Conservation (phyloP, 495 filamentous ascomycete genomes). For the Lepraria neglecta region DNA sequence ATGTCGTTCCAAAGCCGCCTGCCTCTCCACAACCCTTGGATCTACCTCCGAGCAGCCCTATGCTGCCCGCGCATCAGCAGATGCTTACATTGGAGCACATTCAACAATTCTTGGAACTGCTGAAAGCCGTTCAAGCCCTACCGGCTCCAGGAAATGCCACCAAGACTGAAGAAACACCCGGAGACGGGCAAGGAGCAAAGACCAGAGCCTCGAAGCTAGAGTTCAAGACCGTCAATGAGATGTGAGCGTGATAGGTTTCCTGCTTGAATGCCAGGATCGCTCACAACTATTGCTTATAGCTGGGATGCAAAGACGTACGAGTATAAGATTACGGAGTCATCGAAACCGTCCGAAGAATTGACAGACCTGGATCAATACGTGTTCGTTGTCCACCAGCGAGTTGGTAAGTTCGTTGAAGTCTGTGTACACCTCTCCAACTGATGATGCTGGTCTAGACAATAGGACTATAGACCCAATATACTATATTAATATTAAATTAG, state of each 20-base stretch:
- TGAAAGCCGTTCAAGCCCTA: neutral
- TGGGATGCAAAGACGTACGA: neutral
- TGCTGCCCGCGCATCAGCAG: no score
- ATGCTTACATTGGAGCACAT: no score
- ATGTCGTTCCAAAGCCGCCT: no score
- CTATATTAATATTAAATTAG: neutral
- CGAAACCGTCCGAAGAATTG: neutral
- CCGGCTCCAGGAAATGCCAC: neutral
- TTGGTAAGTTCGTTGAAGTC: neutral
- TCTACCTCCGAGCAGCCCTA: no score
- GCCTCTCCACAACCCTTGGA: no score
- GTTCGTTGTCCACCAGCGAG: neutral
- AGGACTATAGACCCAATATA: no score
- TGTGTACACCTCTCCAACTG: neutral
- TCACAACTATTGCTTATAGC: neutral
- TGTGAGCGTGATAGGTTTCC: neutral
- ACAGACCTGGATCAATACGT: no score
- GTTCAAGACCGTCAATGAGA: neutral
- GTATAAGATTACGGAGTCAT: neutral
- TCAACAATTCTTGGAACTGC: neutral
- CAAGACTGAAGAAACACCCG: neutral
- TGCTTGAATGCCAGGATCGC: no score
- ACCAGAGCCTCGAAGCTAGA: neutral
- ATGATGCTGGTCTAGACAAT: neutral
- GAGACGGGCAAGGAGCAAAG: neutral